phyloP scores from a whole-genome alignment of 805 yeast genomes.

The Barnettozyma salicaria region DNA sequence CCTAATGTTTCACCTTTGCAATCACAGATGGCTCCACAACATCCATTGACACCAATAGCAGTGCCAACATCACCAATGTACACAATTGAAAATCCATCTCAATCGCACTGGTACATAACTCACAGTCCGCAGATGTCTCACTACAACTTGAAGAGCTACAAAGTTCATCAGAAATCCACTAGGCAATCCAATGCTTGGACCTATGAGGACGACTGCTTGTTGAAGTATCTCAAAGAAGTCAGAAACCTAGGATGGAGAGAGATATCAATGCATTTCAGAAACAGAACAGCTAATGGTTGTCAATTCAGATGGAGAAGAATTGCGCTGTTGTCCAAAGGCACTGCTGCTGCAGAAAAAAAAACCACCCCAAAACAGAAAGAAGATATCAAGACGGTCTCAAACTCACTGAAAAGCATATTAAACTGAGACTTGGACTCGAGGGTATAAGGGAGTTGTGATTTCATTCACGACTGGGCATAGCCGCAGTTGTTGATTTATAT shows the following conservation, averaged over 20 bases:
- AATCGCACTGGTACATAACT: too few relatives aligned
- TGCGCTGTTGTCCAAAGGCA: slow-evolving; percentile 12
- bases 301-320: slow-evolving; percentile 70
- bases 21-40: background rate
- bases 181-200: slow-evolving; percentile 45
- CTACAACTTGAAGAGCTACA: slow-evolving; percentile 4
- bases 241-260: slow-evolving; percentile 74
- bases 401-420: slow-evolving; percentile 10
- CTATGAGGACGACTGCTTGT: slow-evolving; percentile 54
- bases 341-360: slow-evolving; percentile 2
- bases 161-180: slow-evolving; percentile 9
- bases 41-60: background rate
- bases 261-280: slow-evolving; percentile 58
- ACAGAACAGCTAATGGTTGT: slow-evolving; percentile 71
- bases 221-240: slow-evolving; percentile 59
- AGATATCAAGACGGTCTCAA: too few relatives aligned
- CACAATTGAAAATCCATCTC: too few relatives aligned
- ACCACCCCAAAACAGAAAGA: background rate
- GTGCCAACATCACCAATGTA: background rate
- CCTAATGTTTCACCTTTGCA: too few relatives aligned
- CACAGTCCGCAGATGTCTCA: too few relatives aligned
- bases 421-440: slow-evolving; percentile 3
- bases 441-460: background rate
- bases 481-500: background rate
- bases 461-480: too few relatives aligned